These are phyloP conservation scores for Crucibulum laeve DNA, from an alignment of 768 basidiomycete genomes.

Conservation along the genomic window DNA sequence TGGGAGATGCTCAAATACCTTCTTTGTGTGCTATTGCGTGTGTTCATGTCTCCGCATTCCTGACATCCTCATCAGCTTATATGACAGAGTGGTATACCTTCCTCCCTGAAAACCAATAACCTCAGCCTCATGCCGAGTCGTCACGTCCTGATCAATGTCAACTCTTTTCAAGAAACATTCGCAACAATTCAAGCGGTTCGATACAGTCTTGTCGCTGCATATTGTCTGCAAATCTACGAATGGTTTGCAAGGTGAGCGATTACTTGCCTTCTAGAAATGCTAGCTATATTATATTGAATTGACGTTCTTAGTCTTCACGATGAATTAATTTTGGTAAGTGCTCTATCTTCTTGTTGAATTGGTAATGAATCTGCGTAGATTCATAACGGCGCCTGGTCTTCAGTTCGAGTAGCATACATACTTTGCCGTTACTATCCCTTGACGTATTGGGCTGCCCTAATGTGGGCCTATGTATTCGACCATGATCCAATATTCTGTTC, in stretches of 20 bases:
- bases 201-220: slow-evolving; percentile 27
- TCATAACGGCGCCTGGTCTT: slow-evolving; percentile 29
- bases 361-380: slow-evolving; percentile 17
- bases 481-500: slow-evolving; percentile 25
- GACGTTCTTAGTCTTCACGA: slow-evolving; percentile 17
- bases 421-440: slow-evolving; percentile 39
- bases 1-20: no score
- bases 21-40: no score
- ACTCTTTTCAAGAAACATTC: no score
- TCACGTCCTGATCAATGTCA: no score
- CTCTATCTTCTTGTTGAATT: not conserved
- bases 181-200: slow-evolving; percentile 15
- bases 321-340: slow-evolving; percentile 29
- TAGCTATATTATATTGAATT: not conserved
- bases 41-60: no score
- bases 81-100: no score
- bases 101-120: no score
- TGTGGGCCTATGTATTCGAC: slow-evolving; percentile 32
- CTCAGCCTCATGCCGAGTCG: no score
- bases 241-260: slow-evolving; percentile 29
- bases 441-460: slow-evolving; percentile 28
- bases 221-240: slow-evolving; percentile 29
- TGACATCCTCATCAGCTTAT: no score
- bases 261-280: not conserved
- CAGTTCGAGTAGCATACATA: slow-evolving; percentile 34